Evolutionary conservation across 2,329 filamentous ascomycete species (phyloP).

Genomic region (Monilinia fructigena): DNA sequence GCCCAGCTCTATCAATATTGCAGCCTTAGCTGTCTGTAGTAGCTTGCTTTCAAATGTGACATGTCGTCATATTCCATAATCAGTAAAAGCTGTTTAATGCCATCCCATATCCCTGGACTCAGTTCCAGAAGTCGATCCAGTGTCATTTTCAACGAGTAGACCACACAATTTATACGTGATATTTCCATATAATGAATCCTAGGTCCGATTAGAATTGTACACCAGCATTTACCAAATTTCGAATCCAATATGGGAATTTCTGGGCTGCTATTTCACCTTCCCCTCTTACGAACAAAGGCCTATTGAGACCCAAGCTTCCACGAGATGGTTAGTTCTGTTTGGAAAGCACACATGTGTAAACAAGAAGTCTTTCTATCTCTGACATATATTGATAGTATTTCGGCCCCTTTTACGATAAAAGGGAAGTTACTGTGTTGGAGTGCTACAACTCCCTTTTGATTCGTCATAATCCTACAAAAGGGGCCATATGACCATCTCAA

Average conservation of each 20-base stretch:
- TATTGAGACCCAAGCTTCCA: neutral
- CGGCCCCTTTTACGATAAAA: neutral
- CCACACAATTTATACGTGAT: neutral
- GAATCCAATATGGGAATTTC: neutral
- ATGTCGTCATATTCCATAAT: accelerated
- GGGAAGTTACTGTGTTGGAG: no score
- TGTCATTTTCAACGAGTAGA: no score
- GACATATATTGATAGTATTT: neutral
- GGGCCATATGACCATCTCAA: neutral
- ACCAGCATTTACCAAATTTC: neutral
- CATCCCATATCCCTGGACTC: neutral
- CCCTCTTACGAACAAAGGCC: neutral
- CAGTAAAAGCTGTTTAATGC: neutral
- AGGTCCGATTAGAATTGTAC: neutral
- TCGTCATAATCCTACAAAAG: no score
- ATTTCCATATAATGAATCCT: neutral
- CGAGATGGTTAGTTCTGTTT: neutral
- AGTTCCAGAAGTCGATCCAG: neutral
- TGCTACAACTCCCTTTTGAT: no score
- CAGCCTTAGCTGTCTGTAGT: neutral
- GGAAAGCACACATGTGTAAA: neutral
- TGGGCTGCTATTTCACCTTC: neutral
- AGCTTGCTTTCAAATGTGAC: neutral
- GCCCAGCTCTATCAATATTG: neutral
- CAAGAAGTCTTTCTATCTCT: neutral